Percentiles rank a stretch among this genome's conserved stretches.
Evolutionary conservation across 352 stramenopile genomes (phyloP).

Genomic region (Pilasporangium apinafurcum): DNA sequence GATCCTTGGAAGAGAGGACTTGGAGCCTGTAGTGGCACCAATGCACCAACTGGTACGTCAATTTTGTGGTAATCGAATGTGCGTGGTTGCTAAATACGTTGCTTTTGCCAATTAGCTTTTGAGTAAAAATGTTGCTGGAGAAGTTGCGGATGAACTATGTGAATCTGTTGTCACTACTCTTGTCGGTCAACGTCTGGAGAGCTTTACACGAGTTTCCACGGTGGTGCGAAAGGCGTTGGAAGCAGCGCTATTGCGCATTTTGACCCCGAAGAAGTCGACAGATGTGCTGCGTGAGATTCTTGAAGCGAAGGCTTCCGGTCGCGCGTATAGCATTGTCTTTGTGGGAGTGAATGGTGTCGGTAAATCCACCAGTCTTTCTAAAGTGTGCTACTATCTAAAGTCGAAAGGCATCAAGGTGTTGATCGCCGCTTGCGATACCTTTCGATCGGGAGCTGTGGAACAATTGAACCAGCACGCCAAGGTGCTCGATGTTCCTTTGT

Average conservation of each 20-base stretch:
- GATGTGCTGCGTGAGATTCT: slow-evolving; percentile 95
- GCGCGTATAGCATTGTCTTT: slow-evolving; percentile 98
- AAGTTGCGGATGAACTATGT: slow-evolving; percentile 94
- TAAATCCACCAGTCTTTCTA: slow-evolving; percentile 98
- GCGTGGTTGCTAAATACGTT: no score
- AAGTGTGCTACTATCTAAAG: slow-evolving; percentile 99
- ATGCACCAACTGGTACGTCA: slow-evolving; percentile 88
- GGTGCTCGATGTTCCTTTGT: slow-evolving; percentile 95
- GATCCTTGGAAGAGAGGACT: slow-evolving; percentile 90
- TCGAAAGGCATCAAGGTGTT: slow-evolving; percentile 94
- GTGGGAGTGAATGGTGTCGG: slow-evolving; percentile 98
- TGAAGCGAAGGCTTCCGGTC: slow-evolving; percentile 74
- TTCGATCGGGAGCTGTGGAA: slow-evolving; percentile 97
- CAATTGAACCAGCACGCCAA: slow-evolving; percentile 97
- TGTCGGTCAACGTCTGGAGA: slow-evolving; percentile 93
- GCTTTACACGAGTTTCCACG: slow-evolving; percentile 88
- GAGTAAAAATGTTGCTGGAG: slow-evolving; percentile 96
- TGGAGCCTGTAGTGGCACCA: slow-evolving; percentile 89
- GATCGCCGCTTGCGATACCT: slow-evolving; percentile 98
- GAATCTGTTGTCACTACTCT: slow-evolving; percentile 92
- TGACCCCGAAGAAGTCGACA: slow-evolving; percentile 94
- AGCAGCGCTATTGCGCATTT: slow-evolving; percentile 90
- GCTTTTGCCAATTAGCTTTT: slow-evolving; percentile 68
- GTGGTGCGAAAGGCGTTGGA: slow-evolving; percentile 95
- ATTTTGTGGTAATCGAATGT: no score